Base-by-base conservation (phyloP, 1,284 basidiomycete genomes). In the Volvariella volvacea region DNA sequence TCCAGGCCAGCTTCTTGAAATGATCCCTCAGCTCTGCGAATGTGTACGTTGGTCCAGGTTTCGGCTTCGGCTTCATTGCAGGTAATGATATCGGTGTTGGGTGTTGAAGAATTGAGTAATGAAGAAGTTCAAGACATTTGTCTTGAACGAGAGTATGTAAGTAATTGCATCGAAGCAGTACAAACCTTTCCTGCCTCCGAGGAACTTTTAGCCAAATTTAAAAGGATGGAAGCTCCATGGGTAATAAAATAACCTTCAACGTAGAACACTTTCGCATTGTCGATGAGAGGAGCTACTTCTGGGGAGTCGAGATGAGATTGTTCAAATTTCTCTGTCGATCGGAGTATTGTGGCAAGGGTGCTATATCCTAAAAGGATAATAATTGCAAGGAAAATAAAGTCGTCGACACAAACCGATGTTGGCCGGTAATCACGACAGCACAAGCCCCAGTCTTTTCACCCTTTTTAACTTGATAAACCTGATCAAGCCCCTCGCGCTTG, bases 201-300 rank as follows among this genome's bases (percentile, higher is more conserved):
- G n/a, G 91, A 87, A 56, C 86, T 81, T 65, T 90, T 82, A 61
- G 88, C 85, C 45, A 99, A 63, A 54, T 85, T 74, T 41, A 93
- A 65, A 34, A 83, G 83, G 45, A 78, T 79, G 55, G 85, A 83
- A 48, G 80, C 62, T 44, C 94, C 94, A 64, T 99, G 95, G 17
- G 95, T 96, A 52, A 99, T 78, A 81, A 99, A 98, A 76, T 88
- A 99, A 15, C 96, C 95, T 57, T 93, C 96, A 49, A 98, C 81
- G 74, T 99, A 99, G 72, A 83, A 96, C 63, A 83, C 79, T 61
- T 89, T 85, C 47, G 94, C 94, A 43, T 70, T 76, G 22, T 88
- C 76, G 57, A 98, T 74, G 50, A 92, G 72, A 39, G 83, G 74
- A 40, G 90, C 82, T 50, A 97, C 83, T 50, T 76, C 70, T 21